Evolutionary conservation across 352 stramenopile genomes (phyloP).

Genomic region (Phytophthora citrophthora): DNA sequence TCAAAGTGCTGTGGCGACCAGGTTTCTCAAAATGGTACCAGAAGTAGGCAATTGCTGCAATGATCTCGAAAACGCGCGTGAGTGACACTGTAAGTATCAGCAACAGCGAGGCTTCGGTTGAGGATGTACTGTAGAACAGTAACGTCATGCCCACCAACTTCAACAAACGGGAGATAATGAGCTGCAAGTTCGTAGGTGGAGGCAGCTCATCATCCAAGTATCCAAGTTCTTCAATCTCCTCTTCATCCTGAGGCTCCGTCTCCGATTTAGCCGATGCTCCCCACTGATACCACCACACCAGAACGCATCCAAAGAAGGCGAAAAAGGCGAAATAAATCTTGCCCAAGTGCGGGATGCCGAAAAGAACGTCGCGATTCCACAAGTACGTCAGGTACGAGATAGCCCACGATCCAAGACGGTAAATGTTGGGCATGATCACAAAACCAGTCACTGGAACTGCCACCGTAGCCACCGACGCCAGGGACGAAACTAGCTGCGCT

Average conservation of each 20-base stretch:
- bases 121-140: slow-evolving; percentile 86
- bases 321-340: slow-evolving; percentile 90
- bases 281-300: slow-evolving; percentile 91
- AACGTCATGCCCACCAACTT: slow-evolving; percentile 70
- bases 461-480: slow-evolving; percentile 74
- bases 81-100: slow-evolving; percentile 74
- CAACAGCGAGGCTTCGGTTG: slow-evolving; percentile 73
- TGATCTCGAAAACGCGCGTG: slow-evolving; percentile 75
- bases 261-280: slow-evolving; percentile 57
- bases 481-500: slow-evolving; percentile 66
- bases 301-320: slow-evolving; percentile 64
- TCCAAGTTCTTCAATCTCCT: slow-evolving; percentile 75
- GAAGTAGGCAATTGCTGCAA: slow-evolving; percentile 74
- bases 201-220: slow-evolving; percentile 66
- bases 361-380: slow-evolving; percentile 72
- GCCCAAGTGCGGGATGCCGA: slow-evolving; percentile 80
- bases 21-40: slow-evolving; percentile 85
- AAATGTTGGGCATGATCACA: slow-evolving; percentile 78
- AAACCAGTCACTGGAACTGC: slow-evolving; percentile 79
- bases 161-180: slow-evolving; percentile 60
- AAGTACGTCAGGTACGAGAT: slow-evolving; percentile 67
- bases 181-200: slow-evolving; percentile 69
- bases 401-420: slow-evolving; percentile 66
- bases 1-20: slow-evolving; percentile 70
- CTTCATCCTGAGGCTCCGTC: slow-evolving; percentile 55